A percentile compares a stretch with the other conserved stretches of the same genome.
phyloP scores from a whole-genome alignment of 2,329 filamentous ascomycete genomes.

The Alternaria sp. region DNA sequence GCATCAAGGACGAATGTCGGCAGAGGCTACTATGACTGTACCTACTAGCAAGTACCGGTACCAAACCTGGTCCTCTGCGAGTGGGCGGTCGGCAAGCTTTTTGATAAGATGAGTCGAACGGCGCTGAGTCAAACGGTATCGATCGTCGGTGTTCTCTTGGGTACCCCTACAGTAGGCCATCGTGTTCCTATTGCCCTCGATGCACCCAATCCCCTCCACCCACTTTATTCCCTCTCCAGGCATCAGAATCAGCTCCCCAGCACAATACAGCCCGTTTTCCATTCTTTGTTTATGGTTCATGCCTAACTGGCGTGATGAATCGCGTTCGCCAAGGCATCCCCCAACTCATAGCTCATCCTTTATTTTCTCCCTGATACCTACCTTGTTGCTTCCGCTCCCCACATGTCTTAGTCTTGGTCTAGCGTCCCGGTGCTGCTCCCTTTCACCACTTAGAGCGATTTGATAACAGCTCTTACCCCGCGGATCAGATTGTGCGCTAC shows the following conservation, averaged over 20 bases:
- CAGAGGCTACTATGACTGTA: slow-evolving; percentile 4
- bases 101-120: slow-evolving; percentile 1
- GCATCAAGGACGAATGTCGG: not conserved
- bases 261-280: not conserved
- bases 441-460: not conserved
- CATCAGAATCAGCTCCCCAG: not conserved
- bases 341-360: not conserved
- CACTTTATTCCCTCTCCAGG: not conserved
- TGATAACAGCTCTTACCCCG: slow-evolving; percentile 11
- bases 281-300: not conserved
- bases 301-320: not conserved
- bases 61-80: not conserved
- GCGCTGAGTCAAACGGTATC: no score
- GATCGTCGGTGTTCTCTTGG: slow-evolving; percentile 1
- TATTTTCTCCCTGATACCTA: no score
- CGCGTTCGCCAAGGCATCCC: not conserved
- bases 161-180: not conserved
- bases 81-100: not conserved
- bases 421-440: not conserved
- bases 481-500: not conserved
- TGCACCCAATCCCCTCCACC: not conserved
- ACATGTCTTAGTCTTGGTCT: not conserved
- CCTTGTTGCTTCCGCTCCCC: not conserved
- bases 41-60: not conserved
- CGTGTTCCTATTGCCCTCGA: not conserved